phyloP scores from a whole-genome alignment of 164 flowering plant genomes.

The Macadamia integrifolia region DNA sequence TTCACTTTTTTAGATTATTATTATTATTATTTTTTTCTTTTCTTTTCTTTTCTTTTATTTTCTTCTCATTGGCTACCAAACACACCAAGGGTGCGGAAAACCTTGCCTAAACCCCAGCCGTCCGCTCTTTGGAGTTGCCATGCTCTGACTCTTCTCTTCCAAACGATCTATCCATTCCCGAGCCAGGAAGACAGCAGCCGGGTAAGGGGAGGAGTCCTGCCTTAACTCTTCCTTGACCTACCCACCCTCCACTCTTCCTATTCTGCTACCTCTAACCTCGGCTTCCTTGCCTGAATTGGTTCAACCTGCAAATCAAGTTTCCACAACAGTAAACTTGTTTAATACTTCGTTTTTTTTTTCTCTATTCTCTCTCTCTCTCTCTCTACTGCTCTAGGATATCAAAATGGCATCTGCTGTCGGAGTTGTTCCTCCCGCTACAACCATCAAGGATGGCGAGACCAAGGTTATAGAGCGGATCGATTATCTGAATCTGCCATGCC shows the following conservation, averaged over 20 bases:
- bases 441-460: conserved; percentile 8
- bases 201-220: background rate
- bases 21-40: too few species aligned
- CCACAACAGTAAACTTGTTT: too few species aligned
- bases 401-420: conserved; percentile 12
- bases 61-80: too few species aligned
- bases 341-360: background rate
- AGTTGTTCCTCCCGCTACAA: background rate
- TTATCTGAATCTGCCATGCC: conserved; percentile 79
- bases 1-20: too few species aligned
- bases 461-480: conserved; percentile 43
- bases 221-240: background rate
- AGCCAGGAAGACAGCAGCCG: background rate
- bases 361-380: background rate
- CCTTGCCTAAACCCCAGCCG: background rate
- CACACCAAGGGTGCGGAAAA: background rate
- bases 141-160: background rate
- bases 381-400: background rate
- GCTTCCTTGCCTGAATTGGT: background rate
- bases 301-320: too few species aligned
- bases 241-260: background rate
- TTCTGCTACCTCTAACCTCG: background rate
- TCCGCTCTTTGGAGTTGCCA: background rate
- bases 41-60: too few species aligned
- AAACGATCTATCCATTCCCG: background rate